These are phyloP conservation scores for Butyriboletus appendiculatus DNA, from an alignment of 1,284 basidiomycete genomes.

Conservation along the genomic window DNA sequence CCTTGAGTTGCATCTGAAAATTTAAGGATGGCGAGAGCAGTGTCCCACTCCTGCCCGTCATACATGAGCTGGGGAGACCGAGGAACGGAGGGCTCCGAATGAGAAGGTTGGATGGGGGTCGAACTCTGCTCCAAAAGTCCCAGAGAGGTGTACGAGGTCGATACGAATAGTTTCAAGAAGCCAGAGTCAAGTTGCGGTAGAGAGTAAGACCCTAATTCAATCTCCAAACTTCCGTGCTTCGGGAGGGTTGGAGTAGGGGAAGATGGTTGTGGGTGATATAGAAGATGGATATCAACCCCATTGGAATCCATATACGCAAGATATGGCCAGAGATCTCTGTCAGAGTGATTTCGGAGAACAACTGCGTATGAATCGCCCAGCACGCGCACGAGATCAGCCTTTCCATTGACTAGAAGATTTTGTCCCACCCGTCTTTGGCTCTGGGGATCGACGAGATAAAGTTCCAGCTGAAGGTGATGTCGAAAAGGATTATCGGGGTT, in stretches of 20 bases:
- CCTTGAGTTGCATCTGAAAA: slow-evolving; percentile 18
- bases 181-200: slow-evolving; percentile 40
- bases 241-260: slow-evolving; percentile 37
- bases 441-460: slow-evolving; percentile 39
- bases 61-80: slow-evolving; percentile 2
- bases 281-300: slow-evolving; percentile 45
- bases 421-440: slow-evolving; percentile 35
- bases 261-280: slow-evolving; percentile 40
- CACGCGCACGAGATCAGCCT: slow-evolving; percentile 38
- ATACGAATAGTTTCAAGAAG: slow-evolving; percentile 50
- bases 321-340: slow-evolving; percentile 47
- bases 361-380: slow-evolving; percentile 39
- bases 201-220: slow-evolving; percentile 38
- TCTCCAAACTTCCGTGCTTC: slow-evolving; percentile 37
- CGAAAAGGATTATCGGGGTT: slow-evolving; percentile 42
- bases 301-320: slow-evolving; percentile 49
- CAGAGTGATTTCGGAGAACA: slow-evolving; percentile 42
- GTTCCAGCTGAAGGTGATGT: slow-evolving; percentile 39
- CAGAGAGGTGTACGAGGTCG: slow-evolving; percentile 45
- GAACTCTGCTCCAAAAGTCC: slow-evolving; percentile 42
- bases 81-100: slow-evolving; percentile 13
- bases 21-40: slow-evolving; percentile 25
- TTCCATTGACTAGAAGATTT: slow-evolving; percentile 42
- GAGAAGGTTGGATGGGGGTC: slow-evolving; percentile 19
- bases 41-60: slow-evolving; percentile 36